phyloP scores from a whole-genome alignment of 345 rosid genomes.

The Noccaea caerulescens region DNA sequence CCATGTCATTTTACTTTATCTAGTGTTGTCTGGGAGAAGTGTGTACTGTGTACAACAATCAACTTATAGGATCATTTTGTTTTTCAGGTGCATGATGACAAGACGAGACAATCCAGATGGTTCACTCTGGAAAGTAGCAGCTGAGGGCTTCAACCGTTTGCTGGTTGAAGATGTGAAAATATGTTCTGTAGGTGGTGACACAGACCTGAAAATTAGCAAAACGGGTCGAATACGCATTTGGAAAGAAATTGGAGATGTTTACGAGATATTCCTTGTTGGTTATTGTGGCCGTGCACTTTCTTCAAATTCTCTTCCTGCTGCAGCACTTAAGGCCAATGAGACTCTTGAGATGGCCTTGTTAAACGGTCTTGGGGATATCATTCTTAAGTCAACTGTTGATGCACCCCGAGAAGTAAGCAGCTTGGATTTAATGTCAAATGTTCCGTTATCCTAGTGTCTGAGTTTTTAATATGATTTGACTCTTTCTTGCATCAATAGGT shows the following conservation, averaged over 20 bases:
- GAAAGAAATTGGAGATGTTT: conserved; percentile 97
- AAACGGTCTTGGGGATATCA: conserved; percentile 72
- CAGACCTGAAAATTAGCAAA: conserved; percentile 60
- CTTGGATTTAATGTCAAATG: conserved; percentile 33
- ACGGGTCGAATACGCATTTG: conserved; percentile 76
- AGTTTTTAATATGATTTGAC: not conserved
- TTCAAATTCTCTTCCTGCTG: conserved; percentile 68
- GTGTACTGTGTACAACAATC: conserved; percentile 18
- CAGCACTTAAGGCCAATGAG: conserved; percentile 67
- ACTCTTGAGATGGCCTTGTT: conserved; percentile 82
- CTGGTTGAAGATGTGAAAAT: conserved; percentile 68
- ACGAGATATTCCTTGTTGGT: conserved; percentile 90
- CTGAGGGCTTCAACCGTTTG: conserved; percentile 84
- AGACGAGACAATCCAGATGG: conserved; percentile 96
- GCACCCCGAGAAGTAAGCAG: conserved; percentile 78
- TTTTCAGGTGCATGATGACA: conserved; percentile 83
- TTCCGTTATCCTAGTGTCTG: conserved; percentile 18
- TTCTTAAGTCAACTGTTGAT: conserved; percentile 76
- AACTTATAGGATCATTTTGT: conserved; percentile 33
- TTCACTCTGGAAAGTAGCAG: conserved; percentile 90
- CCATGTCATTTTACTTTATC: not conserved
- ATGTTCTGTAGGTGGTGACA: conserved; percentile 43
- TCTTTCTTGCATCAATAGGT: conserved; percentile 52
- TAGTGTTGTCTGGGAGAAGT: conserved; percentile 19
- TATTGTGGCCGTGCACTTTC: conserved; percentile 96